Conservation (phyloP, 306 rosid species). For the Delonix regia region DNA sequence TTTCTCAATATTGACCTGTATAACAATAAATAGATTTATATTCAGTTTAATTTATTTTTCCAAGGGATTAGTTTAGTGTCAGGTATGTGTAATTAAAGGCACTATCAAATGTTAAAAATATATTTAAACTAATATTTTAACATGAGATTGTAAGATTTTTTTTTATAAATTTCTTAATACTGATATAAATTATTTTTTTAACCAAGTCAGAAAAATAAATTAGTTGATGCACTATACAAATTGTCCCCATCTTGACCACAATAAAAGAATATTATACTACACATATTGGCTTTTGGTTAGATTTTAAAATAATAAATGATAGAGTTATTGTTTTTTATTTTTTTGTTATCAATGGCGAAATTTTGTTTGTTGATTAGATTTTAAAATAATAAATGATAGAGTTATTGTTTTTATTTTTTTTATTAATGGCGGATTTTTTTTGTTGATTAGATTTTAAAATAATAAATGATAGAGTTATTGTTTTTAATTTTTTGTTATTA, state of each 20-base stretch:
- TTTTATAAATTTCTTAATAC: neutral
- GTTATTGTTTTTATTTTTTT: neutral
- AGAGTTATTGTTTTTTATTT: neutral
- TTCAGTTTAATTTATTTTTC: neutral
- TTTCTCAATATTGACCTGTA: neutral
- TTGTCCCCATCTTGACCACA: neutral
- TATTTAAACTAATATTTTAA: too few relatives aligned
- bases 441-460: neutral
- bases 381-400: neutral
- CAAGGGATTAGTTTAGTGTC: neutral
- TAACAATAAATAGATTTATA: neutral
- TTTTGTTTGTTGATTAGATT: neutral
- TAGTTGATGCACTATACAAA: too few relatives aligned
- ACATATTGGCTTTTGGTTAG: neutral
- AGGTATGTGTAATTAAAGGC: neutral
- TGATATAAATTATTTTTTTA: neutral
- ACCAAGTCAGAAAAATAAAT: neutral
- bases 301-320: neutral
- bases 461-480: neutral
- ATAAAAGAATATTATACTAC: neutral
- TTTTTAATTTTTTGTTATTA: too few relatives aligned
- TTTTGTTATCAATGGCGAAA: too few relatives aligned
- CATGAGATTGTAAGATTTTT: neutral
- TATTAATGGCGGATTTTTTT: too few relatives aligned
- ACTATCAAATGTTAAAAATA: neutral